phyloP scores from a whole-genome alignment of 78 protist species.

The Neovahlkampfia damariscottae region DNA sequence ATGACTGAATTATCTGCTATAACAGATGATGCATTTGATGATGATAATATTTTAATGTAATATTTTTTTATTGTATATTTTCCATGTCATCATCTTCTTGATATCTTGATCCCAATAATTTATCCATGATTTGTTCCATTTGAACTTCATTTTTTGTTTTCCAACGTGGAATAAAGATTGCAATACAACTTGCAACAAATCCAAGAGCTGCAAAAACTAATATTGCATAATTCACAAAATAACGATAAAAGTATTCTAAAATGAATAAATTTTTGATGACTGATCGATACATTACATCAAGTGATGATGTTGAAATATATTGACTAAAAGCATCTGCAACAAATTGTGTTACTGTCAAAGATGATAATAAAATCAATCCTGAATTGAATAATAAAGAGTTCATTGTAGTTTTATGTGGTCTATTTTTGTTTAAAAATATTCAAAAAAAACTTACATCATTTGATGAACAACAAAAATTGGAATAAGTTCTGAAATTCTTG shows the following conservation, averaged over 20 bases:
- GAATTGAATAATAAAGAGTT: slow-evolving; percentile 82
- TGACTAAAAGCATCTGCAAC: slow-evolving; percentile 54
- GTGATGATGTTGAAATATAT: slow-evolving; percentile 50
- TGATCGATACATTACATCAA: slow-evolving; percentile 30
- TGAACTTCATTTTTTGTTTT: background rate
- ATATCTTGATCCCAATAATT: no score
- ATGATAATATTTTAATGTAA: no score
- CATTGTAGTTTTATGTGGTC: slow-evolving; percentile 74
- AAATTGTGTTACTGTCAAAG: slow-evolving; percentile 68
- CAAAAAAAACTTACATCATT: background rate
- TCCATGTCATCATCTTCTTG: no score
- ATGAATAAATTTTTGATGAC: slow-evolving; percentile 18
- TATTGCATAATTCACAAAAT: no score
- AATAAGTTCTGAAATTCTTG: background rate
- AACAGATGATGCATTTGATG: no score
- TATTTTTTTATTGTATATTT: no score
- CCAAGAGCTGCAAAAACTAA: background rate
- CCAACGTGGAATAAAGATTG: background rate
- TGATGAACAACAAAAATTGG: background rate
- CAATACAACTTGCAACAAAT: background rate
- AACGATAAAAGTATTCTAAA: no score
- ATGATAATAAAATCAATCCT: slow-evolving; percentile 50
- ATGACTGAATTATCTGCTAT: no score
- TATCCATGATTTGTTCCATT: background rate
- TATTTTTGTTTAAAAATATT: no score